phyloP scores from a whole-genome alignment of 345 rosid genomes.

The Mercurialis annua region DNA sequence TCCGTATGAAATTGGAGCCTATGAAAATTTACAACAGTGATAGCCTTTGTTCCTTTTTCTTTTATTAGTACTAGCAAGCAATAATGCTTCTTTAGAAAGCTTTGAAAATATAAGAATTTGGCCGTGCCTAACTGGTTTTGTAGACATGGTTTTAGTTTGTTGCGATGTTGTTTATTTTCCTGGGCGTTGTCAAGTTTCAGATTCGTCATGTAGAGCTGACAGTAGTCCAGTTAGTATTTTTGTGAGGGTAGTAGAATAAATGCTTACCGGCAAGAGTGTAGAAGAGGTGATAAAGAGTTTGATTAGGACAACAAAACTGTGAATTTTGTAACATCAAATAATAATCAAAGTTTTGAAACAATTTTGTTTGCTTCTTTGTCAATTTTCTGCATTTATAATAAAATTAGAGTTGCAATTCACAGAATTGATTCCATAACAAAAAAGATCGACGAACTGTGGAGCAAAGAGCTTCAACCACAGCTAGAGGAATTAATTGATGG shows the following conservation, averaged over 20 bases:
- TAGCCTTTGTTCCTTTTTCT: slow-evolving; percentile 3
- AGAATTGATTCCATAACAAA: slow-evolving; percentile 84
- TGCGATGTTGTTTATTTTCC: neutral
- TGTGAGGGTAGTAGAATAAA: neutral
- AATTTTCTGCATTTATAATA: slow-evolving; percentile 2
- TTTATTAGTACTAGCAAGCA: neutral
- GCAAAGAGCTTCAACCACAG: slow-evolving; percentile 94
- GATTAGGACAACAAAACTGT: neutral
- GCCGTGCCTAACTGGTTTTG: neutral
- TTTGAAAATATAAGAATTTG: too few relatives aligned
- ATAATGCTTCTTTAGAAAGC: too few relatives aligned
- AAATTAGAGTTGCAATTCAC: slow-evolving; percentile 90
- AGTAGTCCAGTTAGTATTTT: neutral
- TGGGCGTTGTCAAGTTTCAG: too few relatives aligned
- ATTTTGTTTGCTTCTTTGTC: neutral
- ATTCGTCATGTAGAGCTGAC: neutral
- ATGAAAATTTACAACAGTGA: slow-evolving; percentile 68
- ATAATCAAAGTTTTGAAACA: neutral
- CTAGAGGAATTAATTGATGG: slow-evolving; percentile 93
- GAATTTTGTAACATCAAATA: neutral
- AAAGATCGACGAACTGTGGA: slow-evolving; percentile 85
- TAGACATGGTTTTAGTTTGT: neutral
- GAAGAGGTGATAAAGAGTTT: neutral
- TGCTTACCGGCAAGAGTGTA: neutral
- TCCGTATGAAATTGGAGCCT: slow-evolving; percentile 78